Percentiles rank a stretch among this genome's conserved stretches.
Conservation (phyloP, 768 basidiomycete genomes). For the Boletus tomentosulus region DNA sequence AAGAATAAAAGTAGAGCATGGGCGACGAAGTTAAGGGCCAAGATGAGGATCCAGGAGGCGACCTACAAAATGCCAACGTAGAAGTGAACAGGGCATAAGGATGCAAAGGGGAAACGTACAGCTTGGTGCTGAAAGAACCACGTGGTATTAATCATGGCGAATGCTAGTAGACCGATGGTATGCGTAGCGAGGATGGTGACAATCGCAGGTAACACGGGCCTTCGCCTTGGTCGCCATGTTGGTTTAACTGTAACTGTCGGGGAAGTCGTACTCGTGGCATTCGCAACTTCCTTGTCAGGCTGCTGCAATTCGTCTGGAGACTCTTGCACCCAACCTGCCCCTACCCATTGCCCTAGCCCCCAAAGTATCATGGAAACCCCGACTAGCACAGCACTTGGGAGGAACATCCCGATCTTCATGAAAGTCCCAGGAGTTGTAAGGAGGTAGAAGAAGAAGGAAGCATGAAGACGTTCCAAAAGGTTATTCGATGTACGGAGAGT, state of each 20-base stretch:
- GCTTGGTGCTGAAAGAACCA: conserved; percentile 40
- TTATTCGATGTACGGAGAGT: conserved; percentile 90
- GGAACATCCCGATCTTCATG: conserved; percentile 85
- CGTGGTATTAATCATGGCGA: conserved; percentile 42
- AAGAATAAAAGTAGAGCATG: conserved; percentile 29
- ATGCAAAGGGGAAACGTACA: conserved; percentile 33
- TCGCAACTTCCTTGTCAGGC: neutral
- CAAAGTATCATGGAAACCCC: conserved; percentile 83
- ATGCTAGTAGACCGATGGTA: conserved; percentile 47
- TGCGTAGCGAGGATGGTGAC: conserved; percentile 57
- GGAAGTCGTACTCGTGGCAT: neutral
- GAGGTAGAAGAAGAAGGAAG: conserved; percentile 97
- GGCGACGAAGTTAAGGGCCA: conserved; percentile 31
- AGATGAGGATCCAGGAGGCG: conserved; percentile 31
- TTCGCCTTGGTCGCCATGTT: conserved; percentile 29
- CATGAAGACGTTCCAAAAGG: conserved; percentile 91
- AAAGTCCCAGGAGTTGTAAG: conserved; percentile 52
- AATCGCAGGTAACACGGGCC: conserved; percentile 54
- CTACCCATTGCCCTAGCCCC: conserved; percentile 72
- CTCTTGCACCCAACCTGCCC: conserved; percentile 50
- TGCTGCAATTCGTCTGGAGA: neutral
- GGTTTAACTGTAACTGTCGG: conserved; percentile 1
- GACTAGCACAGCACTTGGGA: conserved; percentile 83
- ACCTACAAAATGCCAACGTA: conserved; percentile 22
- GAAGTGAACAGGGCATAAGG: neutral